Conservation (phyloP, 2,329 filamentous ascomycete genomes). For the Venturia oleaginea region DNA sequence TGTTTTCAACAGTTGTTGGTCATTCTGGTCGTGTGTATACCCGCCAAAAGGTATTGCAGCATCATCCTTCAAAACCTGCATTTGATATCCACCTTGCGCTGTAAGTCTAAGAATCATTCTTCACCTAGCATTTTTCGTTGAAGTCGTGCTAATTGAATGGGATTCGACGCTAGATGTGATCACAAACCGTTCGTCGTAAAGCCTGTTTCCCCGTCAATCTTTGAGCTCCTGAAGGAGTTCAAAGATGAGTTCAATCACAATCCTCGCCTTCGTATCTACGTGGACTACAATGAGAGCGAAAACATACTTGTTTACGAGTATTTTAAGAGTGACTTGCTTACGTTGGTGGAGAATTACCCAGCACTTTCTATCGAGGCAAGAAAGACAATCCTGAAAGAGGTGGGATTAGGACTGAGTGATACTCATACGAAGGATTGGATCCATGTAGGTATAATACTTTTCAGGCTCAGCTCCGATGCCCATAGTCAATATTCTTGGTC, state of each 20-base stretch:
- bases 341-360: slow-evolving; percentile 22
- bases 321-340: slow-evolving; percentile 22
- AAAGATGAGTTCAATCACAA: slow-evolving; percentile 25
- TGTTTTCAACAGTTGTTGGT: not conserved
- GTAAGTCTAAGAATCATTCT: slow-evolving; percentile 23
- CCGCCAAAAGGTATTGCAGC: slow-evolving; percentile 24
- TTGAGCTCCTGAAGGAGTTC: slow-evolving; percentile 25
- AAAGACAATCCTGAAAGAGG: slow-evolving; percentile 26
- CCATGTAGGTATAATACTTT: slow-evolving; percentile 24
- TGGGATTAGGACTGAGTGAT: slow-evolving; percentile 28
- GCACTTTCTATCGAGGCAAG: slow-evolving; percentile 23
- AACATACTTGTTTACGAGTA: not conserved
- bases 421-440: slow-evolving; percentile 30
- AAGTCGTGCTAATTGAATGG: slow-evolving; percentile 15
- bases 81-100: slow-evolving; percentile 27
- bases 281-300: slow-evolving; percentile 24
- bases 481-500: slow-evolving; percentile 19
- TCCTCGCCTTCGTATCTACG: slow-evolving; percentile 28
- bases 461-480: not conserved
- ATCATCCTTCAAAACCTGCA: slow-evolving; percentile 21
- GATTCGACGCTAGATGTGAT: slow-evolving; percentile 21
- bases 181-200: slow-evolving; percentile 27
- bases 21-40: slow-evolving; percentile 30
- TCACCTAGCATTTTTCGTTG: slow-evolving; percentile 13
- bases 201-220: slow-evolving; percentile 24